Evolutionary conservation across 1,284 basidiomycete species (phyloP).

Genomic region (Uromyces viciae-fabae): DNA sequence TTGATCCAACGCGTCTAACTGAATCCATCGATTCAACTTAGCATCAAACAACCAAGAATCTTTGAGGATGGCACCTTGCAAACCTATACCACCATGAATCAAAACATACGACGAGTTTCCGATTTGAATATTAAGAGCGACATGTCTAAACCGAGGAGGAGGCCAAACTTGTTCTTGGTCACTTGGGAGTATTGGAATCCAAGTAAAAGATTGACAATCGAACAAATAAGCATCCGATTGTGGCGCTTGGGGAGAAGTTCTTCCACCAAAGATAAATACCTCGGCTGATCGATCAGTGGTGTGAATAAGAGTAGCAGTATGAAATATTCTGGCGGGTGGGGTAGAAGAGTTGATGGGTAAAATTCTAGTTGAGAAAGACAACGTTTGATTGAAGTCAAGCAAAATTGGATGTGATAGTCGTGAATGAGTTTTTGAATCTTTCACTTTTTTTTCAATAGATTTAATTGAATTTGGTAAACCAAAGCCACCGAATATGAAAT

Average conservation of each 20-base stretch:
- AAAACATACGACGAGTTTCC: constrained; percentile 8
- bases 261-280: constrained; percentile 40
- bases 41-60: constrained; percentile 43
- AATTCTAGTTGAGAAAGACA: background rate
- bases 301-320: constrained; percentile 1
- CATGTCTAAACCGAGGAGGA: constrained; percentile 36
- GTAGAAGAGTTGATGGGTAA: constrained; percentile 18
- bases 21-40: constrained; percentile 13
- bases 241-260: constrained; percentile 19
- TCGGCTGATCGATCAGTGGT: background rate
- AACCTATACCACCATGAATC: constrained; percentile 43
- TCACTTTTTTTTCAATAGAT: background rate
- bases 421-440: constrained; percentile 3
- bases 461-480: constrained; percentile 19
- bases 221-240: constrained; percentile 26
- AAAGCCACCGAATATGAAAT: constrained; percentile 38
- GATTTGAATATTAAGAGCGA: constrained; percentile 13
- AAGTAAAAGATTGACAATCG: background rate
- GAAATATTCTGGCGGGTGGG: constrained; percentile 34
- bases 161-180: background rate
- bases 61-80: background rate
- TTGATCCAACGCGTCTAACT: background rate
- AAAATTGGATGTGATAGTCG: constrained; percentile 36
- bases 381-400: background rate
- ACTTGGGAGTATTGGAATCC: constrained; percentile 8